phyloP scores from a whole-genome alignment of 139 green algal species.

The Tetradesmus lagerheimii region DNA sequence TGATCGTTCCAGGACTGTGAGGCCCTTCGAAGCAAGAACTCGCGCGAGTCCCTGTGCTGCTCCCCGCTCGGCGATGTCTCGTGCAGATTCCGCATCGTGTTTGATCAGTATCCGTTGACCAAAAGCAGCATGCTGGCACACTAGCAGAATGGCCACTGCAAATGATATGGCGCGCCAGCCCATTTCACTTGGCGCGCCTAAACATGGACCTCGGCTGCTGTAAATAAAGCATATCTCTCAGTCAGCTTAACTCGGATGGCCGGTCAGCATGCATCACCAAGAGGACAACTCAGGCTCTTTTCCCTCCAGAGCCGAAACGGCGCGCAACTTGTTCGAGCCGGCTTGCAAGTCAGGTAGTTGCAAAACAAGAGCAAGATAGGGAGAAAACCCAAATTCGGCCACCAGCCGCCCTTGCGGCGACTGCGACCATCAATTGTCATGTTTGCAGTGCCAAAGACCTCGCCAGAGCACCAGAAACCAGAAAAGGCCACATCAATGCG shows the following conservation, averaged over 20 bases:
- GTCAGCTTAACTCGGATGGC: too few species aligned
- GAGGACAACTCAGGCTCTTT: neutral
- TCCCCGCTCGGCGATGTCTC: neutral
- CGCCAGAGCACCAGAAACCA: too few species aligned
- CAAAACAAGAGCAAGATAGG: neutral
- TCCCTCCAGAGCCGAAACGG: neutral
- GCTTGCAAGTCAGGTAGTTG: neutral
- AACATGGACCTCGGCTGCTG: neutral
- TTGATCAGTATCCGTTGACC: constrained; percentile 10
- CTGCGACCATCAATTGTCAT: neutral
- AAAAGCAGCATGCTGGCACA: neutral
- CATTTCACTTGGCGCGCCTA: neutral
- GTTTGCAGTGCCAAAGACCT: neutral
- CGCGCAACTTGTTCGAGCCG: neutral
- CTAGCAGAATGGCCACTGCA: neutral
- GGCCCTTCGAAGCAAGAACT: neutral
- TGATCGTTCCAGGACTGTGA: neutral
- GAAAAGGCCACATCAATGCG: too few species aligned
- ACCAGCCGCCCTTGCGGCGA: neutral
- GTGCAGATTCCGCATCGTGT: neutral
- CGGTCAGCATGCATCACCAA: too few species aligned
- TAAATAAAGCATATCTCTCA: neutral
- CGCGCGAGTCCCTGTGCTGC: neutral
- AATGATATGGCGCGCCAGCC: neutral
- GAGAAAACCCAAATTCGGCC: neutral